Evolutionary conservation across 2,329 filamentous ascomycete genomes (phyloP), one percentile per base, ranked within the genome.

Genomic region (Paradendryphiella salina): DNA sequence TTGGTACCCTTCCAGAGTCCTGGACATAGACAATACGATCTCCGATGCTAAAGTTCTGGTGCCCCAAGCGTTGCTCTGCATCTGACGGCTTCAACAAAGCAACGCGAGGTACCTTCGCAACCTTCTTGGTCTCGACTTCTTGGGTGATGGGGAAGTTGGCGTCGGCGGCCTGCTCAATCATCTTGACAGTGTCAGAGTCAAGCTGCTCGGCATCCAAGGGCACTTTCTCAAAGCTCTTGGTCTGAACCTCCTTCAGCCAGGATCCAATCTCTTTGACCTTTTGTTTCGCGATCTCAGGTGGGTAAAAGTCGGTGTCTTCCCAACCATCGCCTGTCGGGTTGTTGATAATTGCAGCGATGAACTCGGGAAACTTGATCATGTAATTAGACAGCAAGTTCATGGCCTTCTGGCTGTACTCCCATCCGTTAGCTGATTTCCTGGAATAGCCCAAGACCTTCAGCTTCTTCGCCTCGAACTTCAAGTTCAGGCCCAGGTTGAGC

Each of bases 401-500:
- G 1, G 94, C 92, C 61, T 89, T 87, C 41, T 84, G 82, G 66
- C 92, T 96, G 72, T 96, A 99, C 73, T 99, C 94, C 95, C 95
- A 99, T 5, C 95, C 94, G 21, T 85, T 88, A 10, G 85, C 80
- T 3, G 86, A 86, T 68, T 94, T 94, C 63, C 91, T 88, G 18
- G 93, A 96, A 73, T 96, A 99, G 0, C 94, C 94, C 26, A 99
- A 77, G 5, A 99, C 94, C 76, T 99, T 99, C 63, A 92, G 82
- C 75, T 96, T 96, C 76, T 90, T 93, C 2, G 85, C 90, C 71
- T 99, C 94, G 53, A 99, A 99, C 73, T 99, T 99, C 60, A 99
- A 81, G 67, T 99, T 99, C 54, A 99, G 80, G 0, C 94, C 94
- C 18, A 99, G 78, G 65, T 99, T 99, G 56, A 96, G 81, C 63